Conservation (phyloP, 2,329 filamentous ascomycete genomes). For the Penicillium frequentans region DNA sequence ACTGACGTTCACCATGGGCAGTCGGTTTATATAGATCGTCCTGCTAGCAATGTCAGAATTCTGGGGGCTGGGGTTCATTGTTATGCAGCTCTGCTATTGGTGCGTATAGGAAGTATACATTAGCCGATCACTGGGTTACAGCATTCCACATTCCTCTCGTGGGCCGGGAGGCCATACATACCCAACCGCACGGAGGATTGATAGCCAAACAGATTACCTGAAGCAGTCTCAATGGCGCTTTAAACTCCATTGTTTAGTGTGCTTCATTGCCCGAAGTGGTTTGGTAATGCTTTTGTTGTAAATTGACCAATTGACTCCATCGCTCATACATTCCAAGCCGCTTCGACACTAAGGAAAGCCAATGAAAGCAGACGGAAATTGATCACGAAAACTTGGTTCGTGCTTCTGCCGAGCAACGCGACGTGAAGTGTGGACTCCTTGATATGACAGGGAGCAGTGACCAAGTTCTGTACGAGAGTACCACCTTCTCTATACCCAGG, state of each 20-base stretch:
- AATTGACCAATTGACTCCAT: neutral
- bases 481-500: neutral
- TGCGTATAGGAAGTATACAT: neutral
- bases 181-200: neutral
- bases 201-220: neutral
- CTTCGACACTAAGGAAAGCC: neutral
- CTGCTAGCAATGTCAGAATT: neutral
- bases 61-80: neutral
- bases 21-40: constrained; percentile 7
- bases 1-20: neutral
- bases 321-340: neutral
- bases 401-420: neutral
- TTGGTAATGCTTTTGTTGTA: neutral
- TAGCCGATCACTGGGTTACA: neutral
- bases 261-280: neutral
- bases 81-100: neutral
- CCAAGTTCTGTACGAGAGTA: neutral
- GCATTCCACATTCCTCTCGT: constrained; percentile 6
- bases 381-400: neutral
- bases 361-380: neutral
- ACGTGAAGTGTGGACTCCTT: neutral
- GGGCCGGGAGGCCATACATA: neutral
- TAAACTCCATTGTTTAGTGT: neutral
- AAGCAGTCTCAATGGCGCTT: neutral
- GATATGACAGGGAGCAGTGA: constrained; percentile 8